Evolutionary conservation across 2,329 filamentous ascomycete species (phyloP).

Genomic region (Knufia petricola): DNA sequence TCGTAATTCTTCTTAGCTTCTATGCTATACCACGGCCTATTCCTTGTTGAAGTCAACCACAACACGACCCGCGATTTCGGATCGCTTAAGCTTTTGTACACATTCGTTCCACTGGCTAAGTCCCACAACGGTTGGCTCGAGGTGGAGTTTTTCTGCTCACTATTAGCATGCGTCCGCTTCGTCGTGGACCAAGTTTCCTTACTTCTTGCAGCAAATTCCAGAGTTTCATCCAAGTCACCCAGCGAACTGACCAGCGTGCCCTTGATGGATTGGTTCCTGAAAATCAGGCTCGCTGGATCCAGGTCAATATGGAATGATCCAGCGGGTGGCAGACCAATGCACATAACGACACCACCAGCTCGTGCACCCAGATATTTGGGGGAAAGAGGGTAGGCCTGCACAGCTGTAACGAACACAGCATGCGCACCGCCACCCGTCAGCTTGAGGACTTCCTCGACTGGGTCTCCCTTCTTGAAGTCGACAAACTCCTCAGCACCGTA

Average conservation of each 20-base stretch:
- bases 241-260: constrained; percentile 12
- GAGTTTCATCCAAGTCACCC: constrained; percentile 11
- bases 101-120: constrained; percentile 21
- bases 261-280: constrained; percentile 14
- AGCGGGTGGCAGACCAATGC: constrained; percentile 32
- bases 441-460: constrained; percentile 34
- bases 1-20: too few species aligned
- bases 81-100: constrained; percentile 22
- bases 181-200: not conserved
- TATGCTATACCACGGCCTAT: not conserved
- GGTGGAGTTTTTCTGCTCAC: constrained; percentile 17
- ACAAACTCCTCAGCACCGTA: constrained; percentile 48
- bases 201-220: constrained; percentile 11
- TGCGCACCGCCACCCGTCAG: constrained; percentile 40
- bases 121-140: constrained; percentile 21
- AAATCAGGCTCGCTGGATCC: constrained; percentile 12
- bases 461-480: constrained; percentile 39
- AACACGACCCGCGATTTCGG: constrained; percentile 21
- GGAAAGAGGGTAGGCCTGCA: constrained; percentile 32
- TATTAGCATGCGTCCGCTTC: not conserved
- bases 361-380: constrained; percentile 37
- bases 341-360: constrained; percentile 44
- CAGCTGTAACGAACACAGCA: constrained; percentile 33
- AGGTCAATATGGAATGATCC: constrained; percentile 14
- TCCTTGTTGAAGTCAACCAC: constrained; percentile 21